Evolutionary conservation across 805 yeast genomes (phyloP), one percentile per base, ranked within the genome.

Genomic region (Hermanozyma aechmeae): DNA sequence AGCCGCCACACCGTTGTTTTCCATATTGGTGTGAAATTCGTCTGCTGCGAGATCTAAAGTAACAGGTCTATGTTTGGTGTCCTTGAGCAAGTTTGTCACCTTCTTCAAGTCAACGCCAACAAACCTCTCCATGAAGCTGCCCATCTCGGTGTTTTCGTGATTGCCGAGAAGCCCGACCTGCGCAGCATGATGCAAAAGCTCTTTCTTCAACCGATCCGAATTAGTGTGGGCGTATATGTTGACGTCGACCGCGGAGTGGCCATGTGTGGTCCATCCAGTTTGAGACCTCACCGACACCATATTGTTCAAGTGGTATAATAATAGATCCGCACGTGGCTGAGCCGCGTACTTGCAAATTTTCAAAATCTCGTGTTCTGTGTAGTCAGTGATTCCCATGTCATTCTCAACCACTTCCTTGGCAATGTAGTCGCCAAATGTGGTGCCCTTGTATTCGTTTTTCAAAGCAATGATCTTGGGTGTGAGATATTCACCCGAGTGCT

Each of bases 251-350:
- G 95, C 96, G 13, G 94, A 78, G 53, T 87, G 97, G 17, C 96
- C 97, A 46, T 85, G 94, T 0, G 96, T 87, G 7, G 94, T 68
- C 95, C 96, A 87, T n/a, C 96, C 96, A 12, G 85, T 73, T 53
- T 81, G 81, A 0, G 96, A 85, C 39, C 95, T 72, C n/a, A 57
- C 46, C 1, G 94, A 80, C 8, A 85, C 70, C 70, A 87, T 70
- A 31, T 76, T 66, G 46, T 82, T 79, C 32, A 85, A 53, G 23
- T 65, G 56, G 35, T 74, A 74, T 15, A 73, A 37, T 8, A 80
- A 49, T 2, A 35, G 43, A 4, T 20, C 22, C 13, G 10, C 4
- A 5, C 4, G 22, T n/a, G 10, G 5, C 4, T 9, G 5, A 11
- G 19, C 16, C 6, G 42, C 27, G 25, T 38, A 29, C 6, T 37